phyloP scores from a whole-genome alignment of 2,329 filamentous ascomycete genomes.

The Fusarium floridanum region DNA sequence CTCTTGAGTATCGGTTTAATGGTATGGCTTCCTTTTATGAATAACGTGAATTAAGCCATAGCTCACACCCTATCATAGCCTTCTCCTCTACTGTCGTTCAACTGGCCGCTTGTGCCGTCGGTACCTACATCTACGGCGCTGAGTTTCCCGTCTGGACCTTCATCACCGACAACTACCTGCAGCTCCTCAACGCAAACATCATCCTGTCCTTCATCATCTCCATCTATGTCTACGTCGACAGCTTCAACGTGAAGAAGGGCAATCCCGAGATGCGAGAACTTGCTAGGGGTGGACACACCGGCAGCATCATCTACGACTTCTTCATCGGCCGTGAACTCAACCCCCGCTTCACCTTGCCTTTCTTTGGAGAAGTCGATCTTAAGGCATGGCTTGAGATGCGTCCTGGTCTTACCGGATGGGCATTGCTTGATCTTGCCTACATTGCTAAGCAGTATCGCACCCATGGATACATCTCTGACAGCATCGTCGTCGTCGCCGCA shows the following conservation, averaged over 20 bases:
- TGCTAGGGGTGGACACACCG: slow-evolving; percentile 81
- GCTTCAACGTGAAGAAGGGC: slow-evolving; percentile 80
- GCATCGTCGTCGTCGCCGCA: slow-evolving; percentile 79
- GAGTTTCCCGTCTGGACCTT: slow-evolving; percentile 90
- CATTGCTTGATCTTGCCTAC: slow-evolving; percentile 84
- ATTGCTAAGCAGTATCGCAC: slow-evolving; percentile 87
- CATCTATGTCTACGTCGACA: slow-evolving; percentile 80
- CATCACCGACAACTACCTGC: slow-evolving; percentile 88
- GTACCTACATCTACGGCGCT: slow-evolving; percentile 80
- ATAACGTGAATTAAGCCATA: accelerated
- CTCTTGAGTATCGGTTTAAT: slow-evolving; percentile 84
- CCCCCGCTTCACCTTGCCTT: slow-evolving; percentile 80
- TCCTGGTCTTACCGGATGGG: slow-evolving; percentile 88
- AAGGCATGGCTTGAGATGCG: slow-evolving; percentile 89
- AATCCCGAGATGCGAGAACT: slow-evolving; percentile 80
- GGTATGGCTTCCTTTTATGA: slow-evolving; percentile 54
- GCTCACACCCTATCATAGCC: slow-evolving; percentile 59
- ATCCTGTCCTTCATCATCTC: slow-evolving; percentile 79
- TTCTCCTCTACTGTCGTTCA: slow-evolving; percentile 80
- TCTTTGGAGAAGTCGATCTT: slow-evolving; percentile 87
- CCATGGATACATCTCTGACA: slow-evolving; percentile 84
- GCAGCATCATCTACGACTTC: slow-evolving; percentile 91
- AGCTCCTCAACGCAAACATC: slow-evolving; percentile 85
- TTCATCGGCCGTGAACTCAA: slow-evolving; percentile 97
- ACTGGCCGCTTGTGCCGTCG: slow-evolving; percentile 74